Evolutionary conservation across 371 early-diverging fungal species (phyloP), one percentile per base, ranked within the genome.

Genomic region (Mucor circinelloides): DNA sequence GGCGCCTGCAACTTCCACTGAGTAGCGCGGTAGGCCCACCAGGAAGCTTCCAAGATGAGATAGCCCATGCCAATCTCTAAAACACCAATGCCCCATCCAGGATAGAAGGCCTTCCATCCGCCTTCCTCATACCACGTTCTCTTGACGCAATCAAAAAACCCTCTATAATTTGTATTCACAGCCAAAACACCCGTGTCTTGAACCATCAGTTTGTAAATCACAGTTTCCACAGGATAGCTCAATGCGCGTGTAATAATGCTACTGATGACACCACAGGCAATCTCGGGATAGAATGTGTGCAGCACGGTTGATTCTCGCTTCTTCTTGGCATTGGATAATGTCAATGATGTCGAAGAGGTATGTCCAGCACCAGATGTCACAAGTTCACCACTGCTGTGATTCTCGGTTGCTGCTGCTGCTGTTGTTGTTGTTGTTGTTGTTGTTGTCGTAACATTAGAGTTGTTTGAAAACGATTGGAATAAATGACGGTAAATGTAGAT

Each of bases 271-370:
- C 85, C 85, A 60, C 83, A 84, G 15, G 81, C 85, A 58, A 88
- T 82, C 64, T 88, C 88, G 6, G 86, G 85, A 61, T 85, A 88
- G 56, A 82, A 88, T 19, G 84, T 82, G 46, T 81, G 82, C 21
- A 85, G 50, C 36, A 85, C 63, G 17, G 83, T 73, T 2, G 56
- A 56, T 13, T 68, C 69, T 15, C 62, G 68, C 40, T 61, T 64
- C 34, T 55, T 66, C 27, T 69, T 77, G 60, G 56, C 54, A 13
- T 19, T 56, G 1, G 38, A 28, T 6, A 50, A 17, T 8, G 40
- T 50, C n/a, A 60, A 60, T 6, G 38, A 30, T 54, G 68, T 64
- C 61, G 46, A 70, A 44, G 40, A 73, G 66, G 12, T 44, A n/a
- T 19, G 7, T 2, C 44, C 44, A 23, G 23, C 19, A 19, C 6